Conservation (phyloP, 2,329 filamentous ascomycete species). For the Colletotrichum cereale region DNA sequence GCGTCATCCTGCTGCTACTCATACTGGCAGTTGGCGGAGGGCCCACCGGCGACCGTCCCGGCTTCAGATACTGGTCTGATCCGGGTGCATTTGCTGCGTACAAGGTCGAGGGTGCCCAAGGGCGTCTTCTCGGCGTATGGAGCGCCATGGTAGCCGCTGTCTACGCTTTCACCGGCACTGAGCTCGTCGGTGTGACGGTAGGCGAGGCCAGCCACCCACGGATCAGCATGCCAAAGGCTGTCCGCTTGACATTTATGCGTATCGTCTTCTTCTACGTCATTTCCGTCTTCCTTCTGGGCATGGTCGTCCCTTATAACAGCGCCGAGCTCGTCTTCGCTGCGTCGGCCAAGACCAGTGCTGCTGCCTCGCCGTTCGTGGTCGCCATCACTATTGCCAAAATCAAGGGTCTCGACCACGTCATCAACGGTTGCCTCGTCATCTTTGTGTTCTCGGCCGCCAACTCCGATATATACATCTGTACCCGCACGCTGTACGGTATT, state of each 20-base stretch:
- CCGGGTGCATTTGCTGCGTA: slow-evolving; percentile 58
- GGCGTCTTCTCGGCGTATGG: slow-evolving; percentile 56
- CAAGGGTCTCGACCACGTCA: slow-evolving; percentile 33
- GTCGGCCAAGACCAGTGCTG: slow-evolving; percentile 50
- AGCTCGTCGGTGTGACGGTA: slow-evolving; percentile 77
- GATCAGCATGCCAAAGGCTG: slow-evolving; percentile 74
- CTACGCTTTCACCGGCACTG: slow-evolving; percentile 64
- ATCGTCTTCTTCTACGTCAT: slow-evolving; percentile 78
- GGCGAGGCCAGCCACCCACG: slow-evolving; percentile 77
- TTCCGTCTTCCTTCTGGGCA: slow-evolving; percentile 74
- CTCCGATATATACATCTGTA: slow-evolving; percentile 51
- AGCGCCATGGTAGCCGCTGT: slow-evolving; percentile 53
- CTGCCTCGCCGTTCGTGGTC: slow-evolving; percentile 40
- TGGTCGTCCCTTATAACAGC: slow-evolving; percentile 74
- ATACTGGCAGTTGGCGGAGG: slow-evolving; percentile 55
- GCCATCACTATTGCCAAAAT: slow-evolving; percentile 31
- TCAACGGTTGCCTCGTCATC: slow-evolving; percentile 28
- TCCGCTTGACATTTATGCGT: slow-evolving; percentile 77
- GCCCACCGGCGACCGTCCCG: slow-evolving; percentile 52
- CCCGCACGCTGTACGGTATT: slow-evolving; percentile 55
- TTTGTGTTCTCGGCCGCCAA: slow-evolving; percentile 31
- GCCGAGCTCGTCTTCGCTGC: slow-evolving; percentile 56
- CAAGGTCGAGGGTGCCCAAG: slow-evolving; percentile 48
- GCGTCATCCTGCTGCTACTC: slow-evolving; percentile 54
- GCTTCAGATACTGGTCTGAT: slow-evolving; percentile 59